Conservation (phyloP, 495 filamentous ascomycete genomes). For the Hyphodiscus hymeniophilus region DNA sequence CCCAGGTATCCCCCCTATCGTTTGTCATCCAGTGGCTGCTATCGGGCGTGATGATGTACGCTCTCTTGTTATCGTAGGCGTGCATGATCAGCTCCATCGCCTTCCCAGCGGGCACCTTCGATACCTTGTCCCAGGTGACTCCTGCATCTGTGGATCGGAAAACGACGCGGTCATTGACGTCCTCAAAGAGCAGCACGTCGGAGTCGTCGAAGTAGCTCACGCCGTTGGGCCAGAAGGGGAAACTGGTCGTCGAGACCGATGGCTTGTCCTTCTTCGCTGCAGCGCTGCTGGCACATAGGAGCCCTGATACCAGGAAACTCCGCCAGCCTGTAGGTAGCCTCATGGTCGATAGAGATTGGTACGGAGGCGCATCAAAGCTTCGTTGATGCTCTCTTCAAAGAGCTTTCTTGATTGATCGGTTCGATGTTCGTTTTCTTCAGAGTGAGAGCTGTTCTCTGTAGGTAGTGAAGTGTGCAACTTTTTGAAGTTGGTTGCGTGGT, state of each 20-base stretch:
- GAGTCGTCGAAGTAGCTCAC: conserved; percentile 85
- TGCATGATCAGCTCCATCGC: conserved; percentile 58
- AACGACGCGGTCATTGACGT: conserved; percentile 43
- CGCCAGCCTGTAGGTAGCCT: conserved; percentile 22
- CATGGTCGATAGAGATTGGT: conserved; percentile 17
- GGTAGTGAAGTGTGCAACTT: not conserved
- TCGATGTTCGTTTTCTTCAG: not conserved
- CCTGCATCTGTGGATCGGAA: conserved; percentile 74
- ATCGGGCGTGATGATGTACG: conserved; percentile 64
- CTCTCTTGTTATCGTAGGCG: conserved; percentile 65
- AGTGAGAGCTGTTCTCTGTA: not conserved
- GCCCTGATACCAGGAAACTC: conserved; percentile 13
- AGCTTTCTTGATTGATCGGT: conserved; percentile 10
- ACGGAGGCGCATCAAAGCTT: conserved; percentile 19
- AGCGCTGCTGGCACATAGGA: conserved; percentile 11
- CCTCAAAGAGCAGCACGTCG: conserved; percentile 63
- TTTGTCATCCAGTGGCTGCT: conserved; percentile 69
- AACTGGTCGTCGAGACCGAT: conserved; percentile 38
- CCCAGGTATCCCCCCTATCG: conserved; percentile 75
- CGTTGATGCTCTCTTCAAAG: conserved; percentile 13
- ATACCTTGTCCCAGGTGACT: conserved; percentile 56
- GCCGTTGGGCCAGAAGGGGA: conserved; percentile 52
- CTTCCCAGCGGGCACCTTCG: conserved; percentile 54
- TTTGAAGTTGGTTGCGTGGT: conserved; percentile 5
- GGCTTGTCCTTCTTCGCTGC: conserved; percentile 40